Conservation (phyloP, 176 grass and related monocot species). For the Phoenix roebelenii region DNA sequence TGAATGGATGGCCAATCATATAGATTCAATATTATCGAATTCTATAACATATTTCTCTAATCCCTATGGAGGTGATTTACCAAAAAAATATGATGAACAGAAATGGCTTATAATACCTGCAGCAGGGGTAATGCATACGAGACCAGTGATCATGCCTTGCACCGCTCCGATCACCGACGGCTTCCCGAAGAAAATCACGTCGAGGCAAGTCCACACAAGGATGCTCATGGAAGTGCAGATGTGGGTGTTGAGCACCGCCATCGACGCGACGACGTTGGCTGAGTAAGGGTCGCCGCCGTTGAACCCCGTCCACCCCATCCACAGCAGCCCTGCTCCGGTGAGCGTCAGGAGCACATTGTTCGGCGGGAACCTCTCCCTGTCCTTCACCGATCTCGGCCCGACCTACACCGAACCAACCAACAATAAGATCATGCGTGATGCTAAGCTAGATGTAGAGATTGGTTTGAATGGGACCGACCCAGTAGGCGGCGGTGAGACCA, state of each 20-base stretch:
- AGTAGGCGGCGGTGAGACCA: conserved; percentile 78
- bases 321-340: conserved; percentile 73
- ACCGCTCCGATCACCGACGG: conserved; percentile 87
- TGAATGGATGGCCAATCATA: no score
- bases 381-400: conserved; percentile 76
- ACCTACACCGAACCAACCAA: conserved; percentile 21
- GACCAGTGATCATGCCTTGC: conserved; percentile 91
- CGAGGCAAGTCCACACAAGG: conserved; percentile 85
- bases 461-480: conserved; percentile 16
- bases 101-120: conserved; percentile 30
- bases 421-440: no score
- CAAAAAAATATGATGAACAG: no score
- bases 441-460: no score
- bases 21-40: no score
- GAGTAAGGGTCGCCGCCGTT: conserved; percentile 87
- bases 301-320: conserved; percentile 96
- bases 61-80: no score
- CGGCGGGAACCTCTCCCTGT: conserved; percentile 80
- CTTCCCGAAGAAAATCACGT: conserved; percentile 90
- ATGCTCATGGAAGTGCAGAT: conserved; percentile 81
- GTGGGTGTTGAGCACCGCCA: conserved; percentile 89
- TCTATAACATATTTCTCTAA: no score
- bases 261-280: conserved; percentile 66
- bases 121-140: conserved; percentile 84
- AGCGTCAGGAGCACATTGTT: conserved; percentile 91